Conservation (phyloP, 805 yeast genomes). For the Saturnispora diversa region DNA sequence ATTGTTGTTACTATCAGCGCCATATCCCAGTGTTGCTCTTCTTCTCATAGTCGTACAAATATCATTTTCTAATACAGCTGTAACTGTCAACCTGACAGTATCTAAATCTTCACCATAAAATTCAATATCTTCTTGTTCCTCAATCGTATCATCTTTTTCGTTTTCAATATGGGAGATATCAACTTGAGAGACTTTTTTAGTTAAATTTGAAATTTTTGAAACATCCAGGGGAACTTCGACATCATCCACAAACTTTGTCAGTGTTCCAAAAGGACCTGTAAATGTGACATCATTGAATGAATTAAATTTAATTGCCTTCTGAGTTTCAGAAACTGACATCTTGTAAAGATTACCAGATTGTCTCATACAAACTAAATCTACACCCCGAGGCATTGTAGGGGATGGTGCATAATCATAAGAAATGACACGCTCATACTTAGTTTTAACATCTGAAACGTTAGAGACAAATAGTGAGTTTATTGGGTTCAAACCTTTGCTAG, state of each 20-base stretch:
- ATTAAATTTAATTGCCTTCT: slow-evolving; percentile 54
- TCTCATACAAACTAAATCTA: slow-evolving; percentile 76
- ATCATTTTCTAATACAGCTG: slow-evolving; percentile 46
- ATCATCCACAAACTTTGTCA: slow-evolving; percentile 35
- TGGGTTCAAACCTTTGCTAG: slow-evolving; percentile 16
- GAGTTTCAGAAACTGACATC: slow-evolving; percentile 65
- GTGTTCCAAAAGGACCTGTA: slow-evolving; percentile 51
- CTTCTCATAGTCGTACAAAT: slow-evolving; percentile 63
- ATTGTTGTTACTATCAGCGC: slow-evolving; percentile 57
- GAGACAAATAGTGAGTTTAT: slow-evolving; percentile 65
- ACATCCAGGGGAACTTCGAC: slow-evolving; percentile 3
- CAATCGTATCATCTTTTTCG: slow-evolving; percentile 4
- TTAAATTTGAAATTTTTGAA: background rate
- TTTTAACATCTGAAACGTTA: slow-evolving; percentile 62
- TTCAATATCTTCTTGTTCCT: slow-evolving; percentile 11
- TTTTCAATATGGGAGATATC: background rate
- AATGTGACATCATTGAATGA: slow-evolving; percentile 59
- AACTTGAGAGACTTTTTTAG: slow-evolving; percentile 6
- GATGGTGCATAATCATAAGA: slow-evolving; percentile 79
- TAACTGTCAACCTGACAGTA: slow-evolving; percentile 1
- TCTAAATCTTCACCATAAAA: slow-evolving; percentile 29
- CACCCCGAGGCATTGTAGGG: slow-evolving; percentile 37
- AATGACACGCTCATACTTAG: slow-evolving; percentile 73
- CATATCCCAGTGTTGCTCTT: slow-evolving; percentile 69
- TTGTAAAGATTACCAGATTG: slow-evolving; percentile 83